Conservation (phyloP, 1,284 basidiomycete species). For the Takashimella koratensis region DNA sequence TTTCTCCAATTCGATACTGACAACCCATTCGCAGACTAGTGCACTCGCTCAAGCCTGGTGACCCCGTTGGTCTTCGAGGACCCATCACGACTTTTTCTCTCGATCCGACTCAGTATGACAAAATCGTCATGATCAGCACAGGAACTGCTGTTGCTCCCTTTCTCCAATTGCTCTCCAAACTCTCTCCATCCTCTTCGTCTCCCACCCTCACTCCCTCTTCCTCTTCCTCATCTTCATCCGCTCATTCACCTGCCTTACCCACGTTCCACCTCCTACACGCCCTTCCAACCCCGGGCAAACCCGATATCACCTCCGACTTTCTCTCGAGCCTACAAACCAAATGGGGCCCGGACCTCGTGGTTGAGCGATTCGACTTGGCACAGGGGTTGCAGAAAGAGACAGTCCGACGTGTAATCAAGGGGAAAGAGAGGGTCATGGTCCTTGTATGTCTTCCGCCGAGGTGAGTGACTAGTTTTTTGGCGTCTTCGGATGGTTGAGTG, state of each 20-base stretch:
- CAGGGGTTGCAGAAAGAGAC: slow-evolving; percentile 3
- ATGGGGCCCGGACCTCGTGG: slow-evolving; percentile 16
- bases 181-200: slow-evolving; percentile 13
- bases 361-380: slow-evolving; percentile 10
- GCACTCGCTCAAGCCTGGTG: slow-evolving; percentile 33
- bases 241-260: neutral
- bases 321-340: slow-evolving; percentile 20
- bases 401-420: slow-evolving; percentile 3
- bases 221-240: slow-evolving; percentile 8
- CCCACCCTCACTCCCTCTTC: slow-evolving; percentile 23
- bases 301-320: slow-evolving; percentile 5
- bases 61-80: slow-evolving; percentile 40
- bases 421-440: slow-evolving; percentile 23
- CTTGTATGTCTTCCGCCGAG: slow-evolving; percentile 40
- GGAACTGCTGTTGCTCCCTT: slow-evolving; percentile 48
- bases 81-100: slow-evolving; percentile 42
- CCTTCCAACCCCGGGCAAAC: slow-evolving; percentile 11
- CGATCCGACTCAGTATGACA: slow-evolving; percentile 31
- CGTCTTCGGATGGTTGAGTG: no score
- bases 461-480: slow-evolving; percentile 19
- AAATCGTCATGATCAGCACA: slow-evolving; percentile 46
- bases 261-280: slow-evolving; percentile 31
- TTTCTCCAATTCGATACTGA: neutral
- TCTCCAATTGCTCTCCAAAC: slow-evolving; percentile 44
- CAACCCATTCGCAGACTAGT: slow-evolving; percentile 26